Percentiles rank a stretch among this genome's conserved stretches.
Conservation (phyloP, 176 grass and related monocot species). For the Juncus effusus region DNA sequence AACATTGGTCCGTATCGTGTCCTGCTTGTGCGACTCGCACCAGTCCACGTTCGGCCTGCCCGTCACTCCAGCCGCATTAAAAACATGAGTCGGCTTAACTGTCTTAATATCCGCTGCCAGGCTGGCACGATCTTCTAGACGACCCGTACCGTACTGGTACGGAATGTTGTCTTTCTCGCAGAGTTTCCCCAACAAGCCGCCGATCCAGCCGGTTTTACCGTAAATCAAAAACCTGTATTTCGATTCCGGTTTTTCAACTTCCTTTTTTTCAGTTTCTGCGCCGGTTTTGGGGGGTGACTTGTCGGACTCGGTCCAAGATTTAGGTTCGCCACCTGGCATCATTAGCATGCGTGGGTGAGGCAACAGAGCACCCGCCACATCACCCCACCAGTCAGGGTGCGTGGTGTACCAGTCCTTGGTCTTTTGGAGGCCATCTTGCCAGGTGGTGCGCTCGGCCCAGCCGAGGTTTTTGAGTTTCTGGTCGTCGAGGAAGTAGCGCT, state of each 20-base stretch:
- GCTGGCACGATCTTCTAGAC: constrained; percentile 51
- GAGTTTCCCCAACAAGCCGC: constrained; percentile 58
- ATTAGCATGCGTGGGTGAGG: constrained; percentile 72
- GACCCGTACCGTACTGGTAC: constrained; percentile 63
- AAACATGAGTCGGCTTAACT: constrained; percentile 73
- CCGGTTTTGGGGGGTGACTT: constrained; percentile 23
- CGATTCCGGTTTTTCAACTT: constrained; percentile 14
- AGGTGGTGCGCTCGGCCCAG: too few species aligned
- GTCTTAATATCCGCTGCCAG: constrained; percentile 46
- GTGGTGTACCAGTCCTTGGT: constrained; percentile 90
- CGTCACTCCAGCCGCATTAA: constrained; percentile 73
- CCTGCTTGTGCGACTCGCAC: too few species aligned
- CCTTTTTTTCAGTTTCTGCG: neutral
- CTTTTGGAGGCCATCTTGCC: too few species aligned
- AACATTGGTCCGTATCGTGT: too few species aligned
- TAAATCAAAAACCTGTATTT: constrained; percentile 69
- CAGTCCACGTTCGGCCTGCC: constrained; percentile 78
- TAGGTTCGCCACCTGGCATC: constrained; percentile 53
- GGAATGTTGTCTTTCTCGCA: constrained; percentile 59
- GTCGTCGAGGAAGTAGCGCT: too few species aligned
- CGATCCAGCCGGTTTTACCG: constrained; percentile 69
- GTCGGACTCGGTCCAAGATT: constrained; percentile 1
- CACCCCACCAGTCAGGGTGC: constrained; percentile 72
- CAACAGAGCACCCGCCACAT: constrained; percentile 56
- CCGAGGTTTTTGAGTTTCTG: too few species aligned